Evolutionary conservation across 495 filamentous ascomycete species (phyloP).

Genomic region (Echria macrotheca): DNA sequence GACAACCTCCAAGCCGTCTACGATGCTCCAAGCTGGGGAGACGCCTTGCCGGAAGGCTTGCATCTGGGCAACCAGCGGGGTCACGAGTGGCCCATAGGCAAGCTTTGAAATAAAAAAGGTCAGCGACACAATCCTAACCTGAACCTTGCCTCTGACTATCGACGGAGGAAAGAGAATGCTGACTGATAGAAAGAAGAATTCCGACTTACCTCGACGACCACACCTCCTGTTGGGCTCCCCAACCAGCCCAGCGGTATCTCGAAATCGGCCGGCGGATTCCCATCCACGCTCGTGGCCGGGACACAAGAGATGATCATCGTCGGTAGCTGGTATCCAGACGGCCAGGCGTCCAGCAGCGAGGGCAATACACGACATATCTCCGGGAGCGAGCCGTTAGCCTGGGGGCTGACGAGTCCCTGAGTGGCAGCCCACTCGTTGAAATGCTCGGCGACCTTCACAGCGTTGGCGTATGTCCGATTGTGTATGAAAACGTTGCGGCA

Average conservation of each 20-base stretch:
- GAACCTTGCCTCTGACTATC: no score
- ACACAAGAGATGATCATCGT: constrained; percentile 77
- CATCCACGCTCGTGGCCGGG: constrained; percentile 59
- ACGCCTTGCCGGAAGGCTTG: constrained; percentile 49
- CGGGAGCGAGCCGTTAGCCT: constrained; percentile 5
- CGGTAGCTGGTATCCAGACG: constrained; percentile 54
- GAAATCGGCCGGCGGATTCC: constrained; percentile 64
- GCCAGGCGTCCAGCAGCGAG: constrained; percentile 60
- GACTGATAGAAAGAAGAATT: constrained; percentile 3
- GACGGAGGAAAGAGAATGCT: no score
- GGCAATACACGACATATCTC: constrained; percentile 56
- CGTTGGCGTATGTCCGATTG: constrained; percentile 60
- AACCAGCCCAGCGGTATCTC: constrained; percentile 72
- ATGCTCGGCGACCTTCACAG: constrained; percentile 62
- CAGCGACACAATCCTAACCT: no score
- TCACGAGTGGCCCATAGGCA: constrained; percentile 68
- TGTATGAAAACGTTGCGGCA: constrained; percentile 75
- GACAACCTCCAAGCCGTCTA: constrained; percentile 76
- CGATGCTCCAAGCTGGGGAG: constrained; percentile 63
- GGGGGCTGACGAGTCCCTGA: constrained; percentile 18
- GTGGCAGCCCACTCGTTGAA: constrained; percentile 52
- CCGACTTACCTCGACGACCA: constrained; percentile 59
- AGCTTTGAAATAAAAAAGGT: constrained; percentile 39
- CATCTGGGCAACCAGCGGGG: constrained; percentile 61
- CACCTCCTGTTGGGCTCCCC: constrained; percentile 69